These are phyloP conservation scores for Termitomyces sp. DNA, from an alignment of 768 basidiomycete genomes.

Conservation along the genomic window DNA sequence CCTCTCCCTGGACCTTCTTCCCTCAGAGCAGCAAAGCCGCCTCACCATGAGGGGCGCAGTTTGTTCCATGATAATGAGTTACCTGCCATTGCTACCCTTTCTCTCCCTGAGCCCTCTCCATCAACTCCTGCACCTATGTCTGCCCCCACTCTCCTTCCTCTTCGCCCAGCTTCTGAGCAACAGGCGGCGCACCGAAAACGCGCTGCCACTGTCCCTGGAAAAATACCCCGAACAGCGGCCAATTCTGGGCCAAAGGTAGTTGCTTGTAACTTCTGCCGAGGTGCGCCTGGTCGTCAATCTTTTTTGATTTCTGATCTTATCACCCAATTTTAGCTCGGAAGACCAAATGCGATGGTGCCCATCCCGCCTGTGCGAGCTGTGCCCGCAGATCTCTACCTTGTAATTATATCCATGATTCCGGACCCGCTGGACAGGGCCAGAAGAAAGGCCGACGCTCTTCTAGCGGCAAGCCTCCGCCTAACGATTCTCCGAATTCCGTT, in stretches of 20 bases:
- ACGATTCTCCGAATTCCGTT: slow-evolving; percentile 41
- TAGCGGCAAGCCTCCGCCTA: slow-evolving; percentile 41
- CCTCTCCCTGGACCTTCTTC: slow-evolving; percentile 35
- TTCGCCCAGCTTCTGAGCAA: slow-evolving; percentile 64
- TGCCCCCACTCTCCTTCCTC: slow-evolving; percentile 58
- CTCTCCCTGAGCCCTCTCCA: slow-evolving; percentile 54
- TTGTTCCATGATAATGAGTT: slow-evolving; percentile 61
- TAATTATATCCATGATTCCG: slow-evolving; percentile 73
- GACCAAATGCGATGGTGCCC: slow-evolving; percentile 86
- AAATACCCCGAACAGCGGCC: slow-evolving; percentile 52
- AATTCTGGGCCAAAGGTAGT: slow-evolving; percentile 83
- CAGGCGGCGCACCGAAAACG: slow-evolving; percentile 69
- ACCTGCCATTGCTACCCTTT: slow-evolving; percentile 70
- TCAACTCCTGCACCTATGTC: slow-evolving; percentile 57
- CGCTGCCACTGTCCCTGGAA: slow-evolving; percentile 64
- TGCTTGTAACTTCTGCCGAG: slow-evolving; percentile 87
- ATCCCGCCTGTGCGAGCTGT: slow-evolving; percentile 82
- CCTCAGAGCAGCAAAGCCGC: slow-evolving; percentile 30
- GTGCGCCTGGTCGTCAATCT: slow-evolving; percentile 30
- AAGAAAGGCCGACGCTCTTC: slow-evolving; percentile 56
- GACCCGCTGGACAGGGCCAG: slow-evolving; percentile 28
- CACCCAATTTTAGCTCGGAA: slow-evolving; percentile 63
- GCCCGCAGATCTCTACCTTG: slow-evolving; percentile 71
- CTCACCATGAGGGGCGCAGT: slow-evolving; percentile 33
- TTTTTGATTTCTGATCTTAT: not conserved